Conservation (phyloP, 306 rosid genomes). For the Castanea sativa region DNA sequence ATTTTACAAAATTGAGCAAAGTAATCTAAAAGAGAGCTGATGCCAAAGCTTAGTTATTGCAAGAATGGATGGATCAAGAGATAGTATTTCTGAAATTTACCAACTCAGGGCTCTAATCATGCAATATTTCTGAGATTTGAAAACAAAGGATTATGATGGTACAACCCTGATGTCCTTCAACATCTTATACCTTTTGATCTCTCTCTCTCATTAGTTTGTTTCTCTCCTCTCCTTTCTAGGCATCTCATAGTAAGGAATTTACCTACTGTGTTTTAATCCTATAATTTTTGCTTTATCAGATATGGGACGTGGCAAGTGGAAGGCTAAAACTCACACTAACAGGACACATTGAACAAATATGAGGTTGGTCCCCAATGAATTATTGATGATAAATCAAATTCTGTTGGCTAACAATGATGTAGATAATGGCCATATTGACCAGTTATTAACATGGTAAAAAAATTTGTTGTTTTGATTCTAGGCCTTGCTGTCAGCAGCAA, state of each 20-base stretch:
- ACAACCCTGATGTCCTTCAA: neutral
- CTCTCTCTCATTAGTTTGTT: neutral
- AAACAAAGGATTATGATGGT: too few relatives aligned
- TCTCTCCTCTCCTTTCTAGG: too few relatives aligned
- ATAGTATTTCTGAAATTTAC: neutral
- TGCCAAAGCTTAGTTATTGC: neutral
- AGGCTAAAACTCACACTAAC: conserved; percentile 84
- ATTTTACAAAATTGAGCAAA: neutral
- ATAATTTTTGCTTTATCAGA: conserved; percentile 49
- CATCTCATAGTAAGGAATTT: neutral
- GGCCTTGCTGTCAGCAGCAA: conserved; percentile 90
- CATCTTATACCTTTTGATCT: neutral
- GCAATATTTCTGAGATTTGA: neutral
- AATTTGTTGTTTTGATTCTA: conserved; percentile 26
- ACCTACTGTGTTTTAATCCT: neutral
- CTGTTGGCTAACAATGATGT: conserved; percentile 8
- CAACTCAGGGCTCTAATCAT: neutral
- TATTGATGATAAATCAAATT: conserved; percentile 3
- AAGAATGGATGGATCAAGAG: neutral
- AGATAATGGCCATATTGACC: neutral
- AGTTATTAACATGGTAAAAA: neutral
- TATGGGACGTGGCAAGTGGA: conserved; percentile 96
- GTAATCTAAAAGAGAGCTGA: neutral
- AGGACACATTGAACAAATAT: conserved; percentile 92
- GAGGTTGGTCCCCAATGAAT: conserved; percentile 56